These are phyloP conservation scores for Botrytis galanthina DNA, from an alignment of 2,329 filamentous ascomycete species.

Conservation along the genomic window DNA sequence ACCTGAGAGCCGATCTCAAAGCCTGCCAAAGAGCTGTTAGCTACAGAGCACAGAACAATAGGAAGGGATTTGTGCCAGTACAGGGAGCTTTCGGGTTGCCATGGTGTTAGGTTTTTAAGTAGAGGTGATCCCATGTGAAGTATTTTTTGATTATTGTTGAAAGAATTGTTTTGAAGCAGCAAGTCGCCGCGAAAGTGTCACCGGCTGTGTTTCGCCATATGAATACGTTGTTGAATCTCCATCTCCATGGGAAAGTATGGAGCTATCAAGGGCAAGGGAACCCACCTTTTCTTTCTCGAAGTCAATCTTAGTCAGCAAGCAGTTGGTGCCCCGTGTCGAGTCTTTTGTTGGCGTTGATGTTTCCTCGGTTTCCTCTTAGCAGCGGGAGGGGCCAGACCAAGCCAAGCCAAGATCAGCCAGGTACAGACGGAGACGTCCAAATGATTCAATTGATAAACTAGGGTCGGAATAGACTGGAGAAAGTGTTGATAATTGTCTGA, in stretches of 20 bases:
- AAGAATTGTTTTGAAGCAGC: constrained; percentile 29
- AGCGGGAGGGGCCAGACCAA: constrained; percentile 5
- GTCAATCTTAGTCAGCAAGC: constrained; percentile 13
- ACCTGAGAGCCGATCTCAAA: constrained; percentile 19
- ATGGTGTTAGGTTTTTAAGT: constrained; percentile 27
- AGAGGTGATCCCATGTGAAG: constrained; percentile 14
- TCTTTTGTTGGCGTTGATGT: not conserved
- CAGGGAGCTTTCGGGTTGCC: constrained; percentile 31
- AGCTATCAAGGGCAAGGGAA: constrained; percentile 12
- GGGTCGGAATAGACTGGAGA: not conserved
- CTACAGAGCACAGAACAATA: constrained; percentile 20
- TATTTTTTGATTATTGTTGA: not conserved
- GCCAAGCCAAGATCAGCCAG: not conserved
- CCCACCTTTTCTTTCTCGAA: constrained; percentile 6
- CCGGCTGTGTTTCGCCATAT: constrained; percentile 34
- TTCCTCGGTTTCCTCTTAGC: not conserved
- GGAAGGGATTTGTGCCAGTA: constrained; percentile 25
- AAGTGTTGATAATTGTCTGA: not conserved
- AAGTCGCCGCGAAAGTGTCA: constrained; percentile 36
- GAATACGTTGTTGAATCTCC: constrained; percentile 19
- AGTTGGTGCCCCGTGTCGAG: not conserved
- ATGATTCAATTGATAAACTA: not conserved
- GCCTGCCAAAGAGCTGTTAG: constrained; percentile 26
- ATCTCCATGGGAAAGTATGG: constrained; percentile 14
- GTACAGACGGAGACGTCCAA: not conserved